These are phyloP conservation scores for Fusarium duplospermum DNA, from an alignment of 2,329 filamentous ascomycete species.

Conservation along the genomic window DNA sequence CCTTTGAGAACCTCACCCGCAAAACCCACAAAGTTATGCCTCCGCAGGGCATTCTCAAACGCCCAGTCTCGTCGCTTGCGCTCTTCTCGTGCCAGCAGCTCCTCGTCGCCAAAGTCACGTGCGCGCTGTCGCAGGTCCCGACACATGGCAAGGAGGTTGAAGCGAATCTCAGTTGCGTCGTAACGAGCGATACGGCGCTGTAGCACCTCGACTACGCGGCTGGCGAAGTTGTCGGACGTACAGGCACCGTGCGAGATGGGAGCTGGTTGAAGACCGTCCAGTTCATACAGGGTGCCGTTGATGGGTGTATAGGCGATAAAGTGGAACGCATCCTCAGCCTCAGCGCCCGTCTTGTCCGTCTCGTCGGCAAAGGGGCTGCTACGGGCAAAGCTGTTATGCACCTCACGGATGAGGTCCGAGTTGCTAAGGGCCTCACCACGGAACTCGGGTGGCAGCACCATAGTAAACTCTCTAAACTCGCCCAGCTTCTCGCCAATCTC, in stretches of 20 bases:
- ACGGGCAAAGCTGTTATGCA: conserved; percentile 91
- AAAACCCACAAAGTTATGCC: conserved; percentile 97
- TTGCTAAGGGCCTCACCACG: conserved; percentile 71
- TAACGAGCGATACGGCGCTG: conserved; percentile 87
- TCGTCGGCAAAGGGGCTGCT: conserved; percentile 94
- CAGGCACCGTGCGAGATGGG: conserved; percentile 91
- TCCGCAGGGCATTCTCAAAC: conserved; percentile 92
- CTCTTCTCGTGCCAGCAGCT: conserved; percentile 82
- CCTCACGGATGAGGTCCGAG: conserved; percentile 76
- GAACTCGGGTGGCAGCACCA: conserved; percentile 81
- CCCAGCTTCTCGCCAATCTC: conserved; percentile 77
- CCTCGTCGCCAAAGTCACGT: conserved; percentile 82
- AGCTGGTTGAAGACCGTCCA: conserved; percentile 92
- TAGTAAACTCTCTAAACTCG: conserved; percentile 90
- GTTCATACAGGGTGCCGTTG: conserved; percentile 85
- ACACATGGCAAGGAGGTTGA: conserved; percentile 95
- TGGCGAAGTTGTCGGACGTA: conserved; percentile 76
- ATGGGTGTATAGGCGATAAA: conserved; percentile 95
- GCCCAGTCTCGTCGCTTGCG: conserved; percentile 87
- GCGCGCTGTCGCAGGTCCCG: conserved; percentile 83
- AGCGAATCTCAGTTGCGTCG: conserved; percentile 87
- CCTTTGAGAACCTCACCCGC: conserved; percentile 90
- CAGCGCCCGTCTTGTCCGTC: conserved; percentile 70
- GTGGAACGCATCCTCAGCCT: conserved; percentile 92
- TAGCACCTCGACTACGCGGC: conserved; percentile 86